A percentile compares a stretch with the other conserved stretches of the same genome.
Conservation (phyloP, 192 early-diverging fungal genomes). For the Backusella psychrophila region DNA sequence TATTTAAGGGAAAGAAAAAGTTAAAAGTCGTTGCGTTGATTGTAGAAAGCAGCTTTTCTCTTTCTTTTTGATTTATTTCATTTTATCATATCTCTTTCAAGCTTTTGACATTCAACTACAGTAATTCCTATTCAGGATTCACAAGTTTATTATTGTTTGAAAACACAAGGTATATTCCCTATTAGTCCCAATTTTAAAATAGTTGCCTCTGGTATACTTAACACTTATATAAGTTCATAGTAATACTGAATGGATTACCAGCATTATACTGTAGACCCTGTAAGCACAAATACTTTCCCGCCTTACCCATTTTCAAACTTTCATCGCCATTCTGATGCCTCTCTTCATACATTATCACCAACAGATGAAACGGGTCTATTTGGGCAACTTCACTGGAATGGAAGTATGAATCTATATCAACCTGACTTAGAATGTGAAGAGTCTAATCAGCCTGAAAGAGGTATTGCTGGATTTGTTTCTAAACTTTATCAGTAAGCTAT, state of each 20-base stretch:
- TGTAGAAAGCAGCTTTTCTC: background rate
- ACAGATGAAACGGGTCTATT: conserved; percentile 1
- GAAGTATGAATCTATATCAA: background rate
- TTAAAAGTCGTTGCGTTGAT: background rate
- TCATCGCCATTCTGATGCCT: background rate
- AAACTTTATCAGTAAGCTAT: conserved; percentile 38
- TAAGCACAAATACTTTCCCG: background rate
- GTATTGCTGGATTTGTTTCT: conserved; percentile 38
- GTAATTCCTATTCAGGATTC: background rate
- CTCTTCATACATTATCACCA: background rate
- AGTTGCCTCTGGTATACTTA: background rate
- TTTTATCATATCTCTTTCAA: background rate
- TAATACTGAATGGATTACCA: conserved; percentile 10
- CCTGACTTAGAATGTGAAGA: conserved; percentile 19
- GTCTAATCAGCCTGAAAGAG: conserved; percentile 16
- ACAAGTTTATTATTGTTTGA: background rate
- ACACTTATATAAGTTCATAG: background rate
- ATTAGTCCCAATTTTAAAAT: background rate
- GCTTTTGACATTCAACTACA: background rate
- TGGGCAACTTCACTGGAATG: background rate
- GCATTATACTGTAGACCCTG: background rate
- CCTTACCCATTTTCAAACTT: background rate
- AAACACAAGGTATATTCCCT: background rate
- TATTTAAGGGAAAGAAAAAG: background rate
- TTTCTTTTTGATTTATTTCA: background rate